Percentiles rank a stretch among this genome's conserved stretches.
Evolutionary conservation across 1,284 basidiomycete genomes (phyloP).

Genomic region (Cutaneotrichosporon sp.): DNA sequence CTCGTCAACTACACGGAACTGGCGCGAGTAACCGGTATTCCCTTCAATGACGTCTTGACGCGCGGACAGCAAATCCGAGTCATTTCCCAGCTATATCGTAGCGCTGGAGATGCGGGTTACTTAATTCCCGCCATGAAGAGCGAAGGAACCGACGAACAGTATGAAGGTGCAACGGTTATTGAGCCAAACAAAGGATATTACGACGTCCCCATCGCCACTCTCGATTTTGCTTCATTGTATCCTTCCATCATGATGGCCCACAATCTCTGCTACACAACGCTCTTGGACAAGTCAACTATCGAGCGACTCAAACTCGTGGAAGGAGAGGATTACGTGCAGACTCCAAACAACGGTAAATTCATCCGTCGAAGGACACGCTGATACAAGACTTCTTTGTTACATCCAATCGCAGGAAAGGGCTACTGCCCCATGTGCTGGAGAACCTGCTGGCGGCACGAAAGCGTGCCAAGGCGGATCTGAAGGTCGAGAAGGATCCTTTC

Average conservation of each 20-base stretch:
- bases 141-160: slow-evolving; percentile 88
- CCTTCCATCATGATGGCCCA: slow-evolving; percentile 99
- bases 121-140: slow-evolving; percentile 73
- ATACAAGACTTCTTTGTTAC: slow-evolving; percentile 75
- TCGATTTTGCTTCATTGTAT: slow-evolving; percentile 95
- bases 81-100: slow-evolving; percentile 83
- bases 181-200: slow-evolving; percentile 92
- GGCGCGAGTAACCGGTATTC: slow-evolving; percentile 94
- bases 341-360: slow-evolving; percentile 79
- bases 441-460: slow-evolving; percentile 87
- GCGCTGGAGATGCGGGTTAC: slow-evolving; percentile 81
- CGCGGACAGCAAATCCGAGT: slow-evolving; percentile 96
- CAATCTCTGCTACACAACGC: slow-evolving; percentile 91
- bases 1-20: slow-evolving; percentile 95
- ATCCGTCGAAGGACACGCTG: neutral
- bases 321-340: slow-evolving; percentile 67
- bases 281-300: slow-evolving; percentile 71
- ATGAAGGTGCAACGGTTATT: slow-evolving; percentile 95
- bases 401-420: slow-evolving; percentile 67
- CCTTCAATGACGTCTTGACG: slow-evolving; percentile 86
- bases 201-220: slow-evolving; percentile 86
- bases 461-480: slow-evolving; percentile 84
- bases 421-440: slow-evolving; percentile 85
- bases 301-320: slow-evolving; percentile 70
- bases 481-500: slow-evolving; percentile 91